phyloP scores from a whole-genome alignment of 2,329 filamentous ascomycete species.

The Paramyrothecium sp. region DNA sequence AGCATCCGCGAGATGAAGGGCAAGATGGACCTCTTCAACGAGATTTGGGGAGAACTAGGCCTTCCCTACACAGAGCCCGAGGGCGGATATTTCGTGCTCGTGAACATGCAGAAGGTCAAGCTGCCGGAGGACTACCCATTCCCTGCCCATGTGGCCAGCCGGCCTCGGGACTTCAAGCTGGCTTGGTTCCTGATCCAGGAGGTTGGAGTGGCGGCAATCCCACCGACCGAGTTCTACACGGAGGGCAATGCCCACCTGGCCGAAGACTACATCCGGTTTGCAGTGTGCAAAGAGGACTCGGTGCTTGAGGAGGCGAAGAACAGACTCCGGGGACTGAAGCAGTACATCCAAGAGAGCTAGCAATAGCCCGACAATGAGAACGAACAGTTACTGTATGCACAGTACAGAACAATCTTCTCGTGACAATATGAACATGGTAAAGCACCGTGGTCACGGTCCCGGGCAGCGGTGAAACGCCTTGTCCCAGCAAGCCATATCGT shows the following conservation, averaged over 20 bases:
- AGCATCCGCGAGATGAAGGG: conserved; percentile 83
- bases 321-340: conserved; percentile 68
- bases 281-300: conserved; percentile 92
- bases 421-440: neutral
- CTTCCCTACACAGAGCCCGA: conserved; percentile 89
- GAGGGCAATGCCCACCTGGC: conserved; percentile 78
- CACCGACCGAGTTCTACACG: conserved; percentile 96
- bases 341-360: conserved; percentile 52
- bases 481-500: neutral
- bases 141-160: conserved; percentile 80
- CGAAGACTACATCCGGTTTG: conserved; percentile 91
- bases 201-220: conserved; percentile 91
- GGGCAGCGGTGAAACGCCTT: conserved; percentile 8
- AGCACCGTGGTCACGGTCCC: neutral
- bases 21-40: conserved; percentile 86
- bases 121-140: conserved; percentile 84
- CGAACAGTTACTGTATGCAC: conserved; percentile 2
- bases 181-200: conserved; percentile 97
- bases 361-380: too few species aligned
- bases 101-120: conserved; percentile 86
- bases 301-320: conserved; percentile 79
- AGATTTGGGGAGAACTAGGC: conserved; percentile 72
- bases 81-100: conserved; percentile 95
- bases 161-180: conserved; percentile 91
- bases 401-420: too few species aligned